Conservation (phyloP, 1,284 basidiomycete species). For the Puccinia triticina region DNA sequence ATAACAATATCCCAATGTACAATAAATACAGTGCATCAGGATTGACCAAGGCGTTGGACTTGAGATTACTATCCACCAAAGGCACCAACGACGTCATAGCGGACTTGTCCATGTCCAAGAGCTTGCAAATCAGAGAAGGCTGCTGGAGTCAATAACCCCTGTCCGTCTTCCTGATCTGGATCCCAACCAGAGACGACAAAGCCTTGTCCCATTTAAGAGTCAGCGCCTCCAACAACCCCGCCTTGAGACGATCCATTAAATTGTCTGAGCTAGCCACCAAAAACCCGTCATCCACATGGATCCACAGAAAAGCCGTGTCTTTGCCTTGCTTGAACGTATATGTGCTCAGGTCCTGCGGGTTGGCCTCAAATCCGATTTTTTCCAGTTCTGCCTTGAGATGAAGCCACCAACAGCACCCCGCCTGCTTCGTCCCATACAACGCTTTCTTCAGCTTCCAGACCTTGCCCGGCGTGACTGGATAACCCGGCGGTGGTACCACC, state of each 20-base stretch:
- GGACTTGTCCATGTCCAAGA: background rate
- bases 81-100: background rate
- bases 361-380: background rate
- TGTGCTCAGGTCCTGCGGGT: background rate
- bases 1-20: too few species aligned
- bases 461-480: background rate
- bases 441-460: background rate
- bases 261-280: background rate
- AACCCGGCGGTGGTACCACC: background rate
- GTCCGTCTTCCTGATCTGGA: background rate
- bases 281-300: background rate
- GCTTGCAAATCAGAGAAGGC: background rate
- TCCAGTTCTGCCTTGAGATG: background rate
- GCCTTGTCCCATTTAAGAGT: background rate
- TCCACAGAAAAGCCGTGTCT: background rate
- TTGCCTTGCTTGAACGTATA: background rate
- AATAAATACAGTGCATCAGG: too few species aligned
- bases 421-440: slow-evolving; percentile 10
- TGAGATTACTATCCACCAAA: too few species aligned
- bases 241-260: background rate
- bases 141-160: background rate
- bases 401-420: background rate
- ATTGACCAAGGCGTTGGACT: too few species aligned
- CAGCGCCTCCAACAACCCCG: background rate
- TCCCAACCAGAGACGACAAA: background rate